These are phyloP conservation scores for Aspergillus transmontanensis DNA, from an alignment of 2,329 filamentous ascomycete genomes.

Conservation along the genomic window DNA sequence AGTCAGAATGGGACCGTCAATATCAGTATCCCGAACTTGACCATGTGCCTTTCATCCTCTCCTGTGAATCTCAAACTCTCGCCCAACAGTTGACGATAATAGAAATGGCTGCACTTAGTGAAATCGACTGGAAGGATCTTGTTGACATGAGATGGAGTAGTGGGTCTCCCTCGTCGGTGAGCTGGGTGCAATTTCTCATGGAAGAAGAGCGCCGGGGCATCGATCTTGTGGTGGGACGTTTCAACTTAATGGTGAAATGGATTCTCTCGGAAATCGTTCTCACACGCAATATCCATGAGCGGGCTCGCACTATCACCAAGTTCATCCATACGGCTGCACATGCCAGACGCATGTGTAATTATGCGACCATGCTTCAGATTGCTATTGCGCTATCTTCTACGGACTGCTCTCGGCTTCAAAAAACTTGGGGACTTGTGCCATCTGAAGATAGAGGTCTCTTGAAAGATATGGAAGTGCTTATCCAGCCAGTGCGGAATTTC, in stretches of 20 bases:
- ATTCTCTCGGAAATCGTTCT: conserved; percentile 64
- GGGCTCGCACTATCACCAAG: conserved; percentile 63
- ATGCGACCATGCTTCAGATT: conserved; percentile 67
- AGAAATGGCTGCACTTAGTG: conserved; percentile 66
- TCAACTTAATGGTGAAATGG: conserved; percentile 70
- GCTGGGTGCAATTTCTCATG: conserved; percentile 65
- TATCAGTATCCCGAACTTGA: conserved; percentile 26
- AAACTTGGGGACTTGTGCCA: conserved; percentile 62
- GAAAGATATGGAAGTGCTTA: conserved; percentile 61
- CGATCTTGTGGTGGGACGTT: conserved; percentile 66
- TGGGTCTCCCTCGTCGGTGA: conserved; percentile 52
- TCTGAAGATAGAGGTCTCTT: conserved; percentile 57
- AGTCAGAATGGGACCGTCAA: conserved; percentile 32
- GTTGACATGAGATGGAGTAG: conserved; percentile 66
- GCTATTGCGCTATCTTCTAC: conserved; percentile 63
- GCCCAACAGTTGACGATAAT: conserved; percentile 67
- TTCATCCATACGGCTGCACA: conserved; percentile 65
- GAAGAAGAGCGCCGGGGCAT: conserved; percentile 59
- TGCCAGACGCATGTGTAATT: conserved; percentile 62
- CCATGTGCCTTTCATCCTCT: conserved; percentile 66
- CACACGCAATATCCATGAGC: conserved; percentile 59
- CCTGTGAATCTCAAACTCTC: conserved; percentile 61
- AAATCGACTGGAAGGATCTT: conserved; percentile 68
- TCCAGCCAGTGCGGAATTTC: conserved; percentile 66
- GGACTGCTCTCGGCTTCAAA: conserved; percentile 59